phyloP scores from a whole-genome alignment of 2,329 filamentous ascomycete species.

The Podosphaera fusca region DNA sequence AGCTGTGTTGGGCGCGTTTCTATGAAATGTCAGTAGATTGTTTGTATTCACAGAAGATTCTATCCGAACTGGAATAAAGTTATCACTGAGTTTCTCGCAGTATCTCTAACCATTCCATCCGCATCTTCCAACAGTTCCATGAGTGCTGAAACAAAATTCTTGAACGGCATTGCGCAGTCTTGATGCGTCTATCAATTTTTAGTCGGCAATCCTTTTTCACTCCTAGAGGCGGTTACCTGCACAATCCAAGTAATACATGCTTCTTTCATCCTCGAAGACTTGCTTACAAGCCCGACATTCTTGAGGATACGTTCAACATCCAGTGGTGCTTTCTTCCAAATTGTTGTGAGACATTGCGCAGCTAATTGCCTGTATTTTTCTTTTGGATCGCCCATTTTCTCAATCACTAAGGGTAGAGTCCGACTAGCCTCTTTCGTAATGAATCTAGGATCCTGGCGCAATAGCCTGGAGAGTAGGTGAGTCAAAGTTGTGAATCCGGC shows the following conservation, averaged over 20 bases:
- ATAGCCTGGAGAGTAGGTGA: constrained; percentile 67
- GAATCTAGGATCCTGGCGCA: constrained; percentile 59
- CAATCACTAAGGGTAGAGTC: constrained; percentile 53
- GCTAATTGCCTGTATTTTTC: constrained; percentile 63
- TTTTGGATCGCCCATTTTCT: constrained; percentile 70
- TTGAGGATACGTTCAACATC: constrained; percentile 67
- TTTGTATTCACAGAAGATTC: background rate
- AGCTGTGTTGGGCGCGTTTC: constrained; percentile 55
- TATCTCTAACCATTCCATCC: constrained; percentile 67
- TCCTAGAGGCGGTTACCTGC: constrained; percentile 26
- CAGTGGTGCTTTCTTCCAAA: constrained; percentile 43
- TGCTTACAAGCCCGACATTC: constrained; percentile 54
- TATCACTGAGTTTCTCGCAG: constrained; percentile 61
- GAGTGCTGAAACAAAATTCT: constrained; percentile 56
- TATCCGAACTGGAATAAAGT: constrained; percentile 53
- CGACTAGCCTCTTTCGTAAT: constrained; percentile 45
- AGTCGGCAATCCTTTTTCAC: background rate
- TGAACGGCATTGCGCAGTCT: constrained; percentile 58
- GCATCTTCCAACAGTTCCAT: constrained; percentile 80
- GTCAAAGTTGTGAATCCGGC: constrained; percentile 73
- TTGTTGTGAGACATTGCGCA: constrained; percentile 49
- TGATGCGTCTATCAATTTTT: constrained; percentile 43
- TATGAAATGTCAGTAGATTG: constrained; percentile 16
- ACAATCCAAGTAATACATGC: constrained; percentile 66
- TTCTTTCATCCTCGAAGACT: constrained; percentile 69